Conservation (phyloP, 2,329 filamentous ascomycete species). For the Aureobasidium namibiae region DNA sequence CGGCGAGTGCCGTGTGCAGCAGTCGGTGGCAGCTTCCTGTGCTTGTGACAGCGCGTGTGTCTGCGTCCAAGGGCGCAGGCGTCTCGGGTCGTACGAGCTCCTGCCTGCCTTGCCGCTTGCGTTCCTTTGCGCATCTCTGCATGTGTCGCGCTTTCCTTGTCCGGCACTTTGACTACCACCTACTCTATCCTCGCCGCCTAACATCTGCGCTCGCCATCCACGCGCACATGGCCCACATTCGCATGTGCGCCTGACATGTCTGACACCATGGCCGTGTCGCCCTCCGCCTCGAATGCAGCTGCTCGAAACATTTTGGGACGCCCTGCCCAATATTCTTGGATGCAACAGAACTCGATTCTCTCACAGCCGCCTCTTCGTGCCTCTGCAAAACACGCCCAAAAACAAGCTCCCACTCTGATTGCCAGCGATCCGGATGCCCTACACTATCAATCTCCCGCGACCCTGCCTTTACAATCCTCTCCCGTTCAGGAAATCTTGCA, state of each 20-base stretch:
- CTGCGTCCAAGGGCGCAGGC: too few relatives aligned
- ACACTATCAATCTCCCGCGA: not conserved
- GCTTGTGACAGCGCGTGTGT: too few relatives aligned
- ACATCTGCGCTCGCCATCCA: not conserved
- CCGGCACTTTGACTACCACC: not conserved
- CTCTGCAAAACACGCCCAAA: not conserved
- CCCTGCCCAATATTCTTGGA: not conserved
- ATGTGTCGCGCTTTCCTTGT: not conserved
- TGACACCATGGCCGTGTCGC: not conserved
- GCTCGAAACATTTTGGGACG: slow-evolving; percentile 1
- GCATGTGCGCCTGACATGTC: not conserved
- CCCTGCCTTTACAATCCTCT: not conserved
- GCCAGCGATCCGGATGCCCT: not conserved
- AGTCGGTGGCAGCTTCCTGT: too few relatives aligned
- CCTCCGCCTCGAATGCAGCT: not conserved
- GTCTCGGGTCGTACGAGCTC: not conserved
- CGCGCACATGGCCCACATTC: not conserved
- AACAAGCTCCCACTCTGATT: not conserved
- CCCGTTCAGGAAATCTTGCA: not conserved
- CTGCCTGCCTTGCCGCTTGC: not conserved
- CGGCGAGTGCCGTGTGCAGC: not conserved
- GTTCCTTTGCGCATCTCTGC: not conserved
- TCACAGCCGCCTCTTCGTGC: not conserved
- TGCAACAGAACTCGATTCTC: not conserved
- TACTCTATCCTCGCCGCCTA: not conserved